Conservation (phyloP, 1,284 basidiomycete species). For the Amylostereum areolatum region DNA sequence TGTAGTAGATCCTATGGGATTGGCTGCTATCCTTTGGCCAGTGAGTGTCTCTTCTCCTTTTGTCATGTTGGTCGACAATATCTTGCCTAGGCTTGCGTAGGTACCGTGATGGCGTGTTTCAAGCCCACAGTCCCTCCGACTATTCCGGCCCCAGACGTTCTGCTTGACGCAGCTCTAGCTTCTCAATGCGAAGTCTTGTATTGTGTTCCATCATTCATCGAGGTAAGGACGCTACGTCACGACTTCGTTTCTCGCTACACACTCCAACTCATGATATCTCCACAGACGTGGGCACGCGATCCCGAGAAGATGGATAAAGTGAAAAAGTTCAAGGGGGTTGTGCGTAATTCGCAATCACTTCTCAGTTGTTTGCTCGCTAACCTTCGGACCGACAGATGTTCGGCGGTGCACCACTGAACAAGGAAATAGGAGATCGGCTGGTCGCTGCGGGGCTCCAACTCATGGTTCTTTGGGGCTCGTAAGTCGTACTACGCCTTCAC, state of each 20-base stretch:
- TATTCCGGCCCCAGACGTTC: no score
- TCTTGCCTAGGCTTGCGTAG: no score
- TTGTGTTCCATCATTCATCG: slow-evolving; percentile 20
- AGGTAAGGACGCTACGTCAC: slow-evolving; percentile 13
- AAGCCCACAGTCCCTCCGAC: no score
- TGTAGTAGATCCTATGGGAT: slow-evolving; percentile 11
- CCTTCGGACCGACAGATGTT: slow-evolving; percentile 16
- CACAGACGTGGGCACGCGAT: slow-evolving; percentile 16
- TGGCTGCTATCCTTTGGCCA: no score
- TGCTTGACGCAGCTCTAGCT: slow-evolving; percentile 2
- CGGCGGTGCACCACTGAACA: slow-evolving; percentile 22
- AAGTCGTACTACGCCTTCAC: no score
- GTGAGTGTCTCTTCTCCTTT: no score
- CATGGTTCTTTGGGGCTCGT: no score
- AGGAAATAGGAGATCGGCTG: slow-evolving; percentile 19
- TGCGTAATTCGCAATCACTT: slow-evolving; percentile 1
- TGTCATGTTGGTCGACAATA: no score
- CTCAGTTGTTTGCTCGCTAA: background rate
- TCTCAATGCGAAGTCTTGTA: slow-evolving; percentile 14
- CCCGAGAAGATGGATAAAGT: slow-evolving; percentile 11
- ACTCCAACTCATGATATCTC: background rate
- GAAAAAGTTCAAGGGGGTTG: slow-evolving; percentile 15
- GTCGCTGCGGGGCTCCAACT: no score
- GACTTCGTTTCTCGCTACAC: background rate
- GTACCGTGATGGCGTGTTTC: no score